Conservation (phyloP, 2,329 filamentous ascomycete species). For the Aspergillus arachidicola region DNA sequence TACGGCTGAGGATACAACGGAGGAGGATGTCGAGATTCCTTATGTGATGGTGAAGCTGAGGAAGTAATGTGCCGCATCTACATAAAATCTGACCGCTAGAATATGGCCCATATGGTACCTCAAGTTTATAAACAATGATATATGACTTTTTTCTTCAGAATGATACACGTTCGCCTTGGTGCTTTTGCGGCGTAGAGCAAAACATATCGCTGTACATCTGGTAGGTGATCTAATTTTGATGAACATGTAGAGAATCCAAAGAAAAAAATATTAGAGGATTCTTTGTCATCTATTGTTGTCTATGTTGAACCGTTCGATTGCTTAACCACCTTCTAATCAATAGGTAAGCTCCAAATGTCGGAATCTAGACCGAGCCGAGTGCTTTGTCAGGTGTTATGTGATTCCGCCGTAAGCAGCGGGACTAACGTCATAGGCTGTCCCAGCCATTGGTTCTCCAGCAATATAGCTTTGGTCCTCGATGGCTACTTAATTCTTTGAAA, state of each 20-base stretch:
- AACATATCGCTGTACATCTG: too few species aligned
- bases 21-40: constrained; percentile 94
- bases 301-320: too few species aligned
- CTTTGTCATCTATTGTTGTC: neutral
- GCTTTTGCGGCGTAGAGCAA: neutral
- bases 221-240: too few species aligned
- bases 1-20: constrained; percentile 82
- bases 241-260: too few species aligned
- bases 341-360: neutral
- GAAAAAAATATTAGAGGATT: too few species aligned
- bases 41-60: constrained; percentile 87
- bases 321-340: neutral
- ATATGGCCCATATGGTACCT: neutral
- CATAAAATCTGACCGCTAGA: constrained; percentile 14
- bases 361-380: neutral
- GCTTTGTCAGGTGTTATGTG: constrained; percentile 33
- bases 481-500: neutral
- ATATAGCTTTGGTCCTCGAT: neutral
- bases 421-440: constrained; percentile 1
- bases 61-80: constrained; percentile 30
- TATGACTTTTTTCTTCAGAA: constrained; percentile 13
- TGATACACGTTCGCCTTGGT: neutral
- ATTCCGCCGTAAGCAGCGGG: constrained; percentile 22
- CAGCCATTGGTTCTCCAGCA: neutral
- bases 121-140: constrained; percentile 4